Base-by-base conservation (phyloP, 1,284 basidiomycete genomes). In the Erythrobasidium hasegawianum region DNA sequence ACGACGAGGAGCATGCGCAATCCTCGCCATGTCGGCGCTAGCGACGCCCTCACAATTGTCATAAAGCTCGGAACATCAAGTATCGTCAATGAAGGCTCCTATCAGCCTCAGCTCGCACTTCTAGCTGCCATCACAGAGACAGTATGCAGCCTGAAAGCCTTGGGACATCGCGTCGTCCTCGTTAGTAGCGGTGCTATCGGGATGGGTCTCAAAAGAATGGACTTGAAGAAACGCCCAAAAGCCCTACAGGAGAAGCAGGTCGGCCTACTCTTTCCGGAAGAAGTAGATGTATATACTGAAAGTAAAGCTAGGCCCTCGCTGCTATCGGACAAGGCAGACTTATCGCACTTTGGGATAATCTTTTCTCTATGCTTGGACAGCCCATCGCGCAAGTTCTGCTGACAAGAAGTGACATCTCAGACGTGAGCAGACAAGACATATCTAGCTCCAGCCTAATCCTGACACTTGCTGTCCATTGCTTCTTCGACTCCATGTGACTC, bases 151-250 rank as follows among this genome's bases (percentile, higher is more conserved):
- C 83, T 99, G 4, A 85, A 87, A 55, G 80, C 81, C 2, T 80
- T 86, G 45, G 95, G 95, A 0, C 95, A 99, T 79, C 87, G 89
- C 71, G 91, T 98, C 65, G 90, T 97, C 1, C 85, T 99, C 13
- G 93, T 97, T 64, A 93, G 89, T 71, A 96, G 93, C 11, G 95
- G 95, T 0, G 96, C 95, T 14, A 97, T 98, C 65, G 96, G 89
- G 0, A 90, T 97, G 40, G 96, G 95, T 0, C 78, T 97, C 64
- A 87, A 93, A 74, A 83, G 92, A 49, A 98, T 98, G 95, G 83
- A 86, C 38, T 80, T 96, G 70, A 83, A 86, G 16, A 85, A 84
- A 64, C 82, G 84, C 67, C 90, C 93, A 1, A 95, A 94, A 73
- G 86, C 83, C 61, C 79, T 98, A 14, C 87, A 89, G 2, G 90